Conservation (phyloP, 495 filamentous ascomycete genomes). For the Penicillium paxilli region DNA sequence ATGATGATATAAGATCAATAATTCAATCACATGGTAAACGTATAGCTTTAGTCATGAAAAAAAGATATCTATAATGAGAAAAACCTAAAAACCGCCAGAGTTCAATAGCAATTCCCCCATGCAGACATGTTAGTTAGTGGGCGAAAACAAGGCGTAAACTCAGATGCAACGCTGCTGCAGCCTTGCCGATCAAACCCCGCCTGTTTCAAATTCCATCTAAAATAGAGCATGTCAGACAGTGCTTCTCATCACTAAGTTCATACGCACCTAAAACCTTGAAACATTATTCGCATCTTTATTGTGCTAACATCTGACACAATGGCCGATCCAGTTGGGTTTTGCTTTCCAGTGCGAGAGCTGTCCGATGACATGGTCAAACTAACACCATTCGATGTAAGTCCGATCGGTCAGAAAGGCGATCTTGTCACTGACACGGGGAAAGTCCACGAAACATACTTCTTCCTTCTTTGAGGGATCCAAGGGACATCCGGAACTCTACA, state of each 20-base stretch:
- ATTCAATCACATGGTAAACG: too few relatives aligned
- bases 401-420: not conserved
- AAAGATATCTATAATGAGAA: too few relatives aligned
- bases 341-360: not conserved
- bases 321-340: not conserved
- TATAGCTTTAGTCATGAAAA: too few relatives aligned
- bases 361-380: conserved; percentile 5
- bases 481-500: conserved; percentile 13
- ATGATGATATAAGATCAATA: too few relatives aligned
- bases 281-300: not conserved
- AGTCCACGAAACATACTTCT: conserved; percentile 3
- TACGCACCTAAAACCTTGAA: not conserved
- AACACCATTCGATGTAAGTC: conserved; percentile 2
- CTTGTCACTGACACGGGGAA: not conserved
- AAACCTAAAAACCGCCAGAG: not conserved
- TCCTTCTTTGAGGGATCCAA: conserved; percentile 5
- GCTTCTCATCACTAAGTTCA: not conserved
- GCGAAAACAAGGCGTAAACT: not conserved
- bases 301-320: not conserved
- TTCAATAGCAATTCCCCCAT: not conserved
- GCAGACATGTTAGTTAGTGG: not conserved
- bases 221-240: not conserved
- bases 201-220: not conserved
- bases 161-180: not conserved
- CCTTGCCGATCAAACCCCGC: not conserved